Conservation (phyloP, 1,284 basidiomycete genomes). For the Boletus sp. region DNA sequence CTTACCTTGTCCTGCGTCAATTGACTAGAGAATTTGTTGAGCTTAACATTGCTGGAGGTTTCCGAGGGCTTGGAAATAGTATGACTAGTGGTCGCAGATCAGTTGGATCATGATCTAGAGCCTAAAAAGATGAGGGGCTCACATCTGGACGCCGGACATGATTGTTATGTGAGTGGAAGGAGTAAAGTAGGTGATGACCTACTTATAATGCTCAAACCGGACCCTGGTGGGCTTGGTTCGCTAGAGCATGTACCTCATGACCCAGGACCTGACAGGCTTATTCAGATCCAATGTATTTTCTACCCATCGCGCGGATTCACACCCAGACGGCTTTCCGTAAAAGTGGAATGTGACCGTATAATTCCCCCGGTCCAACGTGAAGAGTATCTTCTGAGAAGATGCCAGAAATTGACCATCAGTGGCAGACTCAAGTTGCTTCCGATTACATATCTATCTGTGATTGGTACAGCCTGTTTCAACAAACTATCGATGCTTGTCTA, state of each 20-base stretch:
- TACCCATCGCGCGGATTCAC: constrained; percentile 1
- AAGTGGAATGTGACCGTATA: not conserved
- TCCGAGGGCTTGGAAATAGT: constrained; percentile 36
- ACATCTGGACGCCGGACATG: constrained; percentile 63
- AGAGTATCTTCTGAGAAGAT: not conserved
- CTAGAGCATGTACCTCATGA: constrained; percentile 22
- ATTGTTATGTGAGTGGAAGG: constrained; percentile 2
- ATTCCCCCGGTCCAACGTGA: not conserved
- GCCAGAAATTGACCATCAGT: not conserved
- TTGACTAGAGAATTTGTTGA: constrained; percentile 69
- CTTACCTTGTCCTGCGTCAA: constrained; percentile 69
- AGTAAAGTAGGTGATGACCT: not conserved
- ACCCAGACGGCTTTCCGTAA: constrained; percentile 19
- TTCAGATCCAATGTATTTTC: constrained; percentile 6
- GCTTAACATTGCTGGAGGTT: constrained; percentile 37
- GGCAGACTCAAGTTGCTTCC: not conserved
- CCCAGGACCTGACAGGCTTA: not conserved
- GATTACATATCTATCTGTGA: not conserved
- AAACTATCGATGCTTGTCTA: constrained; percentile 35
- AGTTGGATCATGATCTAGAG: constrained; percentile 2
- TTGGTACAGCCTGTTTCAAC: not conserved
- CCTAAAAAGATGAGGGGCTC: constrained; percentile 16
- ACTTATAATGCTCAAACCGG: constrained; percentile 20
- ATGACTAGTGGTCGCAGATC: constrained; percentile 35
- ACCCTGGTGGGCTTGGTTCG: constrained; percentile 4